These are phyloP conservation scores for Atkinsonella hypoxylon DNA, from an alignment of 2,329 filamentous ascomycete genomes.

Conservation along the genomic window DNA sequence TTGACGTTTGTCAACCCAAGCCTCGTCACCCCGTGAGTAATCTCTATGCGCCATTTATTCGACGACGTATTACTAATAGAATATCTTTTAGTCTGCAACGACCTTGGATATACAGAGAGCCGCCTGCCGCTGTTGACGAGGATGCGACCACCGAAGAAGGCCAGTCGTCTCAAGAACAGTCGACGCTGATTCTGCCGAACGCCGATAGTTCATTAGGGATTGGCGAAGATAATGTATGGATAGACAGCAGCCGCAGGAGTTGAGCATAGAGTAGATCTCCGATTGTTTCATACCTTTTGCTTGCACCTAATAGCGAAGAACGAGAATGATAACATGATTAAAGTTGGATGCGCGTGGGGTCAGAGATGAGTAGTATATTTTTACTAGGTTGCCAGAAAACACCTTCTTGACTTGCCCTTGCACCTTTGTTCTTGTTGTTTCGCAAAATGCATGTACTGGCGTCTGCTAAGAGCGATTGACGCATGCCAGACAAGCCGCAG, in stretches of 20 bases:
- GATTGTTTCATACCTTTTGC: no score
- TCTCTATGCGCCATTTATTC: background rate
- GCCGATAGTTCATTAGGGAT: conserved; percentile 26
- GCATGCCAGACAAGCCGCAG: no score
- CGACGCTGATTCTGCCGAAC: conserved; percentile 19
- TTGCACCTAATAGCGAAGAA: background rate
- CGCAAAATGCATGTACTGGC: no score
- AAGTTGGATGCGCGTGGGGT: background rate
- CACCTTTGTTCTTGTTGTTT: no score
- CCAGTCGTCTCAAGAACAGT: conserved; percentile 9
- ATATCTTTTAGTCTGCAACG: conserved; percentile 42
- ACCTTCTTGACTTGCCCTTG: no score
- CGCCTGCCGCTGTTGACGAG: conserved; percentile 28
- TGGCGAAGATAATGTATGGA: conserved; percentile 28
- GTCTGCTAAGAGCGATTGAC: no score
- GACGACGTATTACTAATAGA: background rate
- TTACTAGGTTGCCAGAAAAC: no score
- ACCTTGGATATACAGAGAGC: conserved; percentile 55
- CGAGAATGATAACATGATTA: background rate
- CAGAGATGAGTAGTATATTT: background rate
- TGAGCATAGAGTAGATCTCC: background rate
- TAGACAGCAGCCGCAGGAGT: conserved; percentile 11
- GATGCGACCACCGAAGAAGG: conserved; percentile 17
- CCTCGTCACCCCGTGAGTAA: conserved; percentile 50
- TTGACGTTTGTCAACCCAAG: conserved; percentile 67